Evolutionary conservation across 306 rosid genomes (phyloP).

Genomic region (Quercus variabilis): DNA sequence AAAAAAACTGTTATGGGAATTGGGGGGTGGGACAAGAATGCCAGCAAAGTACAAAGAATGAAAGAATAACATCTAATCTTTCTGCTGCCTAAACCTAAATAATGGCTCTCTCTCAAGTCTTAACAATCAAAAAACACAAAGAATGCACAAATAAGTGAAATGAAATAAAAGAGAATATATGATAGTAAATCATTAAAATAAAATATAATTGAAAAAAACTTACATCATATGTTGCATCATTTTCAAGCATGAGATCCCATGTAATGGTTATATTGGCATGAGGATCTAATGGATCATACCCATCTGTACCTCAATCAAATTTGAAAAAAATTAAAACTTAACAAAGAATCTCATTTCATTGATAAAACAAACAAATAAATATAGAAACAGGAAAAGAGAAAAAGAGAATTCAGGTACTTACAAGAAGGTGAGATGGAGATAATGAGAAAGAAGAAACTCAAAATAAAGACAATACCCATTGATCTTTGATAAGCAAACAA

Average conservation of each 20-base stretch:
- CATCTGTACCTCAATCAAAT: conserved; percentile 53
- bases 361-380: not conserved
- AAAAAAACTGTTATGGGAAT: not conserved
- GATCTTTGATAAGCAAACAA: conserved; percentile 15
- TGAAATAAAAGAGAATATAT: not conserved
- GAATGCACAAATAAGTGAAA: not conserved
- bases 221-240: conserved; percentile 41
- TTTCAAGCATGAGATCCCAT: conserved; percentile 62
- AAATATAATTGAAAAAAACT: not conserved
- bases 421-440: conserved; percentile 42
- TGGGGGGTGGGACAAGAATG: too few relatives aligned
- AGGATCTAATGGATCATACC: conserved; percentile 71
- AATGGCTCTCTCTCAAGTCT: too few relatives aligned
- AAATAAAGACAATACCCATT: conserved; percentile 15
- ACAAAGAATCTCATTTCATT: not conserved
- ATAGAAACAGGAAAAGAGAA: not conserved
- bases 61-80: too few relatives aligned
- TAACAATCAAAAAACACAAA: too few relatives aligned
- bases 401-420: conserved; percentile 26
- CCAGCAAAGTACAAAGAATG: too few relatives aligned
- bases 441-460: conserved; percentile 29
- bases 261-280: conserved; percentile 53
- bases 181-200: not conserved
- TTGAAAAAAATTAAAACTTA: not conserved
- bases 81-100: too few relatives aligned